Conservation (phyloP, 495 filamentous ascomycete species). For the Neurospora sp. region DNA sequence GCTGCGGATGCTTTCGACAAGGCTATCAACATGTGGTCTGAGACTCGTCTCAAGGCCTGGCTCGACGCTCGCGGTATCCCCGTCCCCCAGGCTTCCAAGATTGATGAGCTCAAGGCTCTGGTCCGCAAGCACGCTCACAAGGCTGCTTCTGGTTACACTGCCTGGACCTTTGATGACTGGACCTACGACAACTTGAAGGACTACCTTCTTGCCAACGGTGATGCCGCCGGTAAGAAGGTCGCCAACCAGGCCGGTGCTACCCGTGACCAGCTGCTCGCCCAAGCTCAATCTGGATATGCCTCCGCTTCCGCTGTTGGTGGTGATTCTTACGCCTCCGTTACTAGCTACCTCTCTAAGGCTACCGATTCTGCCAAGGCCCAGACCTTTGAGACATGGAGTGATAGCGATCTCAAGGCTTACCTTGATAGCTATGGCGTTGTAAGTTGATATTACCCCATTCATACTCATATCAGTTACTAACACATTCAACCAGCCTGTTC, state of each 20-base stretch:
- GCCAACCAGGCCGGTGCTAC: conserved; percentile 53
- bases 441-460: conserved; percentile 6
- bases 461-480: not conserved
- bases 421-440: conserved; percentile 70
- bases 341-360: conserved; percentile 57
- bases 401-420: conserved; percentile 66
- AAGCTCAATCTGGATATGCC: conserved; percentile 48
- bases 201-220: conserved; percentile 50
- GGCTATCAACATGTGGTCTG: conserved; percentile 58
- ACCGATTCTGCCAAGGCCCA: conserved; percentile 59
- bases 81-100: conserved; percentile 65
- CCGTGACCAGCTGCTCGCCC: conserved; percentile 58
- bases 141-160: conserved; percentile 57
- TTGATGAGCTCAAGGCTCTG: conserved; percentile 66
- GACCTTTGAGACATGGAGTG: conserved; percentile 73
- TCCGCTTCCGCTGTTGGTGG: conserved; percentile 62
- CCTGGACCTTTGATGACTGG: conserved; percentile 82
- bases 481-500: conserved; percentile 32
- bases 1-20: conserved; percentile 57
- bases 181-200: conserved; percentile 65
- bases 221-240: conserved; percentile 57
- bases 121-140: conserved; percentile 66
- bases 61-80: conserved; percentile 58
- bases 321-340: conserved; percentile 58
- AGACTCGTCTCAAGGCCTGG: conserved; percentile 64